A percentile compares a stretch with the other conserved stretches of the same genome.
phyloP scores from a whole-genome alignment of 2,329 filamentous ascomycete species.

The Aspergillus luchuensis region DNA sequence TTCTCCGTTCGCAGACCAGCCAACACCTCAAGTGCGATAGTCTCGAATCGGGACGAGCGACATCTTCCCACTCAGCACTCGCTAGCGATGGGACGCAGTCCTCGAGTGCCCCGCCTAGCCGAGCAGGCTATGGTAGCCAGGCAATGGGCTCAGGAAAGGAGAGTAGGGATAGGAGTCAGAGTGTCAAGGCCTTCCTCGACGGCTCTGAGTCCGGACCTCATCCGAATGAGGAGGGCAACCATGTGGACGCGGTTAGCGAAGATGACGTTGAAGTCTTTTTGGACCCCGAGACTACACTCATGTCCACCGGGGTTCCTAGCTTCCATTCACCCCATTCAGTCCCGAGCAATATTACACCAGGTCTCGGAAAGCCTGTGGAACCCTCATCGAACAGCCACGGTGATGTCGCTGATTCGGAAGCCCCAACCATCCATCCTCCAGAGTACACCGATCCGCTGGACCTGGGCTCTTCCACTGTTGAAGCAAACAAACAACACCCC shows the following conservation, averaged over 20 bases:
- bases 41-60: slow-evolving; percentile 13
- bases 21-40: background rate
- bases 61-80: slow-evolving; percentile 12
- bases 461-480: background rate
- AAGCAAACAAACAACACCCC: slow-evolving; percentile 2
- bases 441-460: background rate
- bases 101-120: background rate
- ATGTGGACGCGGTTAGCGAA: background rate
- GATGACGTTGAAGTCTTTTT: slow-evolving; percentile 24
- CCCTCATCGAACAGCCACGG: slow-evolving; percentile 1
- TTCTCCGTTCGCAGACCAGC: slow-evolving; percentile 17
- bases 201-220: background rate
- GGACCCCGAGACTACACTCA: slow-evolving; percentile 14
- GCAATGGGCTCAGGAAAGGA: background rate
- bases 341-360: slow-evolving; percentile 9
- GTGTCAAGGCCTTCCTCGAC: background rate
- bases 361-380: slow-evolving; percentile 12
- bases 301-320: slow-evolving; percentile 15
- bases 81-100: slow-evolving; percentile 7
- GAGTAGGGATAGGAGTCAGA: background rate
- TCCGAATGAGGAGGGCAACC: background rate
- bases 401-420: background rate
- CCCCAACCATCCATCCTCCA: background rate
- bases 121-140: background rate
- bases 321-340: slow-evolving; percentile 15